Conservation (phyloP, 768 basidiomycete species). For the Mycena leptocephala region DNA sequence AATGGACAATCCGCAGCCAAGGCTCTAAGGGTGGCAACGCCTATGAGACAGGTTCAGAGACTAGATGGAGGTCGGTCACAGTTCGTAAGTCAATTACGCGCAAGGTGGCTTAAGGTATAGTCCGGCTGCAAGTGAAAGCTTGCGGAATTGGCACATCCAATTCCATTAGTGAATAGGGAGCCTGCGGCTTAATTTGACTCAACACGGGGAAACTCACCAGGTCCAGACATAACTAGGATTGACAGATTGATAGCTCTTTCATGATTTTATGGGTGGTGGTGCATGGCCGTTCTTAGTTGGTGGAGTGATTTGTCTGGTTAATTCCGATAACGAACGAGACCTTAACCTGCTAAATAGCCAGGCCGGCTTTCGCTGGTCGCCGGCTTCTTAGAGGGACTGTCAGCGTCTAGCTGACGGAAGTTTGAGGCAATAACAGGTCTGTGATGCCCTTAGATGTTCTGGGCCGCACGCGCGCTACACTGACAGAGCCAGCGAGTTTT, state of each 20-base stretch:
- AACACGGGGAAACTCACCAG: slow-evolving; percentile 88
- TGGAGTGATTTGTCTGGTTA: slow-evolving; percentile 98
- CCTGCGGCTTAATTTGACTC: slow-evolving; percentile 91
- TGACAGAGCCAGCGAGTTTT: slow-evolving; percentile 91
- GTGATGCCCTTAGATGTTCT: slow-evolving; percentile 90
- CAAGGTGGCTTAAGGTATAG: too few relatives aligned
- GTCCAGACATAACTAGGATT: slow-evolving; percentile 85
- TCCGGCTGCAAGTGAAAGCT: too few relatives aligned
- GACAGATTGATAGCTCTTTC: slow-evolving; percentile 91
- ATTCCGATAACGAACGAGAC: slow-evolving; percentile 97
- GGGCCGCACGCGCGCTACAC: slow-evolving; percentile 82
- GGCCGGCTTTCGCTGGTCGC: slow-evolving; percentile 82
- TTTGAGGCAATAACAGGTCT: slow-evolving; percentile 94
- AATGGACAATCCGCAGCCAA: too few relatives aligned
- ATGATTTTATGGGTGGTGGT: slow-evolving; percentile 91
- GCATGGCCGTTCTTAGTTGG: slow-evolving; percentile 93
- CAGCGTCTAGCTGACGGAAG: slow-evolving; percentile 86
- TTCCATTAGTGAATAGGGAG: too few relatives aligned
- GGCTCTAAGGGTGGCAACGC: too few relatives aligned
- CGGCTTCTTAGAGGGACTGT: slow-evolving; percentile 62
- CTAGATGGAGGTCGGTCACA: too few relatives aligned
- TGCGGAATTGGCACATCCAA: too few relatives aligned
- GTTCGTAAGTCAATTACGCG: too few relatives aligned
- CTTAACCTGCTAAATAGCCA: slow-evolving; percentile 95
- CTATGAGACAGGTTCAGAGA: too few relatives aligned